Evolutionary conservation across 805 yeast genomes (phyloP).

Genomic region (Sugiyamaella valdiviana): DNA sequence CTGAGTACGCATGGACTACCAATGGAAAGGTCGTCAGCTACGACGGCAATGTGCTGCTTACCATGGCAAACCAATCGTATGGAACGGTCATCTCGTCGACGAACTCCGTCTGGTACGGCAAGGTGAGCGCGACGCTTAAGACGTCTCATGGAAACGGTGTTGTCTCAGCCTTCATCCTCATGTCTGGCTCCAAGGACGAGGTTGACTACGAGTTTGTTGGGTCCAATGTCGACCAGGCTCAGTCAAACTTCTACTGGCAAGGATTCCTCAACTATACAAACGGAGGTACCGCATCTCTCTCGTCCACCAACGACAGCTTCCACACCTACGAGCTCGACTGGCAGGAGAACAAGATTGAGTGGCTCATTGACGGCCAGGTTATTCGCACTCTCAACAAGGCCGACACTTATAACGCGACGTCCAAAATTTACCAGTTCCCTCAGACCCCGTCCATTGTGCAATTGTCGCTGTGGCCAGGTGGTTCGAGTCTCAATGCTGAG

Average conservation of each 20-base stretch:
- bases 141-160: constrained; percentile 77
- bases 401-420: constrained; percentile 52
- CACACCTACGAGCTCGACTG: constrained; percentile 79
- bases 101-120: constrained; percentile 82
- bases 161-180: constrained; percentile 72
- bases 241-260: constrained; percentile 74
- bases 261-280: constrained; percentile 68
- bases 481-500: constrained; percentile 41
- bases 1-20: constrained; percentile 64
- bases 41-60: constrained; percentile 54
- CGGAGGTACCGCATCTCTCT: constrained; percentile 37
- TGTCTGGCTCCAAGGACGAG: constrained; percentile 84
- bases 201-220: constrained; percentile 86
- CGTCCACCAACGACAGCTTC: constrained; percentile 54
- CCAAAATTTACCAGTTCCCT: constrained; percentile 67
- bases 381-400: constrained; percentile 58
- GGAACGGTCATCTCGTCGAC: constrained; percentile 83
- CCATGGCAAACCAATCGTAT: constrained; percentile 71
- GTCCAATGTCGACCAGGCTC: constrained; percentile 55
- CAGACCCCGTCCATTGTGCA: constrained; percentile 84
- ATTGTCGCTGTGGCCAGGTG: constrained; percentile 52
- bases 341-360: constrained; percentile 63
- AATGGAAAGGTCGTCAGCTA: constrained; percentile 43
- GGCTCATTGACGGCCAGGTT: constrained; percentile 66
- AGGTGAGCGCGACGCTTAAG: constrained; percentile 60